Evolutionary conservation across 2,329 filamentous ascomycete species (phyloP).

Genomic region (Thielaviopsis populi): DNA sequence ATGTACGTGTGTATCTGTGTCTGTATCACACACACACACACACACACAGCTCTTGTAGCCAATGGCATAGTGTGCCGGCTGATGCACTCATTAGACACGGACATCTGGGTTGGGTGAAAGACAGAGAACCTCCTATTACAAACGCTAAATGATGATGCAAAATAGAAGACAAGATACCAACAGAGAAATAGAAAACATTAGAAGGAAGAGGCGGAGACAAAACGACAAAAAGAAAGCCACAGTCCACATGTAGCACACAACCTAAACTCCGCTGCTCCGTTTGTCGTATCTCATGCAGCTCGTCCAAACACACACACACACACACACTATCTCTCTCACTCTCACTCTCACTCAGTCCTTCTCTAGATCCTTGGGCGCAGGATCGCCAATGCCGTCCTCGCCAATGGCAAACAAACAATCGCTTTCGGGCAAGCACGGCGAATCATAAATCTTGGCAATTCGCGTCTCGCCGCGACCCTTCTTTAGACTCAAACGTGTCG

Average conservation of each 20-base stretch:
- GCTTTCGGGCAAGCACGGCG: constrained; percentile 87
- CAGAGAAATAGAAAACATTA: neutral
- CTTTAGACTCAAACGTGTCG: constrained; percentile 84
- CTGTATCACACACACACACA: too few relatives aligned
- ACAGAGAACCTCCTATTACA: neutral
- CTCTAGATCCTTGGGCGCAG: constrained; percentile 86
- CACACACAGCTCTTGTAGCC: too few relatives aligned
- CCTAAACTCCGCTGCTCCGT: neutral
- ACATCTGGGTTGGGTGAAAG: neutral
- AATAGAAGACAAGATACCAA: neutral
- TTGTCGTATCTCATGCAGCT: neutral
- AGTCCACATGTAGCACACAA: neutral
- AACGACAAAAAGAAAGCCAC: neutral
- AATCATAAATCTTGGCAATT: constrained; percentile 99
- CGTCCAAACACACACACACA: neutral
- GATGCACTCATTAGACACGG: too few relatives aligned
- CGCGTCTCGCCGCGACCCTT: constrained; percentile 91
- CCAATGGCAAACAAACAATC: constrained; percentile 95
- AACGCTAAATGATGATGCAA: neutral
- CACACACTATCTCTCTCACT: too few relatives aligned
- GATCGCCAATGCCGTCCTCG: constrained; percentile 92
- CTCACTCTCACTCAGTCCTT: constrained; percentile 41
- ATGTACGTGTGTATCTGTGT: too few relatives aligned
- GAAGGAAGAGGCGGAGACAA: constrained; percentile 1
- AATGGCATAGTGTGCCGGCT: too few relatives aligned